Percentiles rank a stretch among this genome's conserved stretches.
Conservation (phyloP, 2,329 filamentous ascomycete species). For the Mycosphaerella arachidis region DNA sequence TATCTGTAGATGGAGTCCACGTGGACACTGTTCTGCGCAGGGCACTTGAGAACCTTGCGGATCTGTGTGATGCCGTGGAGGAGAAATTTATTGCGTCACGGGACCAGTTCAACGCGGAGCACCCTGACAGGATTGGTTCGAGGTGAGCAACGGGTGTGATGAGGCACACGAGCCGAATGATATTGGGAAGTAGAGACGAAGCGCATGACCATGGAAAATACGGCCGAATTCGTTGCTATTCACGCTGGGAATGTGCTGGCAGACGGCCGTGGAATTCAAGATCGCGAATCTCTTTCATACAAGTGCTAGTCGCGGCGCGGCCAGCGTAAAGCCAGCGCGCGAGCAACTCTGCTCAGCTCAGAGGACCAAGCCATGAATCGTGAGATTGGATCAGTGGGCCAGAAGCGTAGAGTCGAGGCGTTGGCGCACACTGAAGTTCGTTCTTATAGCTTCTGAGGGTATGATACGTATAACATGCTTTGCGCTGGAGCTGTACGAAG, state of each 20-base stretch:
- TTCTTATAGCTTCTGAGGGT: constrained; percentile 13
- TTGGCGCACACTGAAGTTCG: neutral
- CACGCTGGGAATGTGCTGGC: no score
- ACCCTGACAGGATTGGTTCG: constrained; percentile 23
- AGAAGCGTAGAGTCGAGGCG: neutral
- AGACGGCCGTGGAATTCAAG: neutral
- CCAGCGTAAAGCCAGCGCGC: no score
- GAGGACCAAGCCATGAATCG: neutral
- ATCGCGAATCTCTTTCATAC: neutral
- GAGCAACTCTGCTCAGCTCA: neutral
- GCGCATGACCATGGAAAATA: constrained; percentile 38
- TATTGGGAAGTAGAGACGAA: constrained; percentile 46
- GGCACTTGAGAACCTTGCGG: constrained; percentile 80
- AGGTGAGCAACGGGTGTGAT: constrained; percentile 9
- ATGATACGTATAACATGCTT: constrained; percentile 27
- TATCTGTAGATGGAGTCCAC: constrained; percentile 62
- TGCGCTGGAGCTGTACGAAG: neutral
- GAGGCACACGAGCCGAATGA: constrained; percentile 29
- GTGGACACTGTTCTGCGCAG: constrained; percentile 86
- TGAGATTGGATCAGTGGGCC: neutral
- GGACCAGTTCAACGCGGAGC: constrained; percentile 53
- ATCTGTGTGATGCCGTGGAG: constrained; percentile 88
- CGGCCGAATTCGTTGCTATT: constrained; percentile 19
- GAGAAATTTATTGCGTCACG: constrained; percentile 75
- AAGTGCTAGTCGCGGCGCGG: neutral